Conservation (phyloP, 768 basidiomycete species). For the Russula griseocarnosa region DNA sequence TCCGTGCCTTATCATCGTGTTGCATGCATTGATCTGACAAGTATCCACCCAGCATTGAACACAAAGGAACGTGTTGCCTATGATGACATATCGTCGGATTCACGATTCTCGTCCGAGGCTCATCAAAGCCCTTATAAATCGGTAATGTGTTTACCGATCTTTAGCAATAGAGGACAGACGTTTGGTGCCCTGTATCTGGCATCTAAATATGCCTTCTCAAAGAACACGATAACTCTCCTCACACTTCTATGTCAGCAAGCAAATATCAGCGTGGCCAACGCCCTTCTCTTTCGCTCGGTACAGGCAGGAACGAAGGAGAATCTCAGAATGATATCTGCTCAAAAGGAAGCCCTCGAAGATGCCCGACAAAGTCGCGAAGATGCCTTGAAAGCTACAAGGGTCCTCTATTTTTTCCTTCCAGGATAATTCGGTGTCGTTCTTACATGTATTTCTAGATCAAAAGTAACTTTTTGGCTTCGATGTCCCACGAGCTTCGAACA, state of each 20-base stretch:
- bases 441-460: constrained; percentile 49
- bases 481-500: constrained; percentile 75
- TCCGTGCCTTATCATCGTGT: constrained; percentile 34
- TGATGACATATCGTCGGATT: constrained; percentile 59
- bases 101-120: constrained; percentile 66
- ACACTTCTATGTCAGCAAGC: constrained; percentile 70
- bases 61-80: constrained; percentile 58
- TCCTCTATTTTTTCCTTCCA: constrained; percentile 26
- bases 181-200: constrained; percentile 68
- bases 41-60: constrained; percentile 49
- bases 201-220: constrained; percentile 60
- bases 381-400: constrained; percentile 71
- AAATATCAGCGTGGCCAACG: constrained; percentile 70
- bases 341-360: constrained; percentile 63
- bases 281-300: constrained; percentile 68
- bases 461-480: constrained; percentile 69
- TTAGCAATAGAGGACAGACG: constrained; percentile 71
- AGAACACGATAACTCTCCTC: constrained; percentile 55
- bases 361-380: constrained; percentile 68
- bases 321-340: constrained; percentile 70
- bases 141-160: constrained; percentile 65
- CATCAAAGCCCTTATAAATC: constrained; percentile 56
- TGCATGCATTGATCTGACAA: neutral
- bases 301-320: constrained; percentile 72
- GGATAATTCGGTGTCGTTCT: constrained; percentile 8